Conservation (phyloP, 2,329 filamentous ascomycete genomes). For the Xenosphaeropsis pyriputrescens region DNA sequence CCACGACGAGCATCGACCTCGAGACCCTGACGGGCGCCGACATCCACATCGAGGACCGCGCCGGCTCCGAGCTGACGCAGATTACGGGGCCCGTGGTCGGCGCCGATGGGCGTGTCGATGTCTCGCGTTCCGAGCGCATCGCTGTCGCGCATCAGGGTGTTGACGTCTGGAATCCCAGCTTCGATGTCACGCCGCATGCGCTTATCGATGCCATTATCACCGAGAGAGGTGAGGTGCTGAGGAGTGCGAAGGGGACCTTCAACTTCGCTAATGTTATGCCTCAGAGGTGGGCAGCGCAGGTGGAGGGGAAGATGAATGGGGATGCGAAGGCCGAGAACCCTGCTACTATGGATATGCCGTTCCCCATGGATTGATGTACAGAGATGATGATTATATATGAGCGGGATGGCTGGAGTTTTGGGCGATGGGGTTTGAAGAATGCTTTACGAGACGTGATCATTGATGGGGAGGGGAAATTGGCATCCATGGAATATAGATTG, state of each 20-base stretch:
- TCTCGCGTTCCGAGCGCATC: slow-evolving; percentile 50
- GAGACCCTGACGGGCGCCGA: slow-evolving; percentile 60
- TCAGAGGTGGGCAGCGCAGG: slow-evolving; percentile 29
- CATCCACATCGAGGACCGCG: slow-evolving; percentile 85
- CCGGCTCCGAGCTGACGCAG: slow-evolving; percentile 67
- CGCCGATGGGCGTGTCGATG: slow-evolving; percentile 47
- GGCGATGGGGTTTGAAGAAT: too few species aligned
- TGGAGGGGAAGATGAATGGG: slow-evolving; percentile 3
- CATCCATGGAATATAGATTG: too few species aligned
- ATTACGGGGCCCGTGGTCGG: slow-evolving; percentile 63
- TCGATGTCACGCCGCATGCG: slow-evolving; percentile 81
- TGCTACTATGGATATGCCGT: too few species aligned
- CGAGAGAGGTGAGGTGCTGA: slow-evolving; percentile 76
- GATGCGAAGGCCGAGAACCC: too few species aligned
- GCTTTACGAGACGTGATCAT: too few species aligned
- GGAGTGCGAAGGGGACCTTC: slow-evolving; percentile 57
- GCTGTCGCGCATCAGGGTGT: slow-evolving; percentile 68
- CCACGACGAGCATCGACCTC: slow-evolving; percentile 86
- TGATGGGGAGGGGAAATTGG: too few species aligned
- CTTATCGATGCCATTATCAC: slow-evolving; percentile 92
- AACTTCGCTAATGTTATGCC: slow-evolving; percentile 42
- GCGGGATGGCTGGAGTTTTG: too few species aligned
- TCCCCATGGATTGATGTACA: too few species aligned
- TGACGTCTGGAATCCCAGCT: slow-evolving; percentile 89
- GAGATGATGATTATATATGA: too few species aligned